Evolutionary conservation across 164 flowering plant genomes (phyloP), one percentile per base, ranked within the genome.

Genomic region (Sedum album): DNA sequence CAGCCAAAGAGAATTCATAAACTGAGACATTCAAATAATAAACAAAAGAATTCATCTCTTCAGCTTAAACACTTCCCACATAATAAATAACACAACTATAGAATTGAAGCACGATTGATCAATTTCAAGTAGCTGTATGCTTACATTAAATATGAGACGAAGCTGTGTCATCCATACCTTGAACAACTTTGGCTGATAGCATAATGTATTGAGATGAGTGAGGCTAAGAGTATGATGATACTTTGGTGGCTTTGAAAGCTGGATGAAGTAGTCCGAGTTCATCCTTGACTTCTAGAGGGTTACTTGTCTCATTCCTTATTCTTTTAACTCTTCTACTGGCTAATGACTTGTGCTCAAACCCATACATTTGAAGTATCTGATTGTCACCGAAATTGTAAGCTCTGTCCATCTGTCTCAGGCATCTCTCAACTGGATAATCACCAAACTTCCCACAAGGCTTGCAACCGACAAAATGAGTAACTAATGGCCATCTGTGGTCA

Each of bases 391-490:
- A 86, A 72, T 88, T 85, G 72, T 80, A 88, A 7, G 94, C 94
- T 1, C 94, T 72, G 57, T 88, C 91, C 94, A 88, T 88, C 80
- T 88, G 94, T 75, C 79, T 88, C 85, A 88, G 67, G 73, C 94
- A 88, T 70, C 89, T 75, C 81, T 88, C 89, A 3, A 86, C 88
- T 1, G 88, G 70, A 73, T 85, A 84, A 70, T 88, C 91, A 55
- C 94, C 93, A 61, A 86, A 83, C 70, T 88, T 88, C 60, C 85
- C 90, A 71, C 93, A 88, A 0, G 93, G 93, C 79, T 88, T 88
- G 76, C 93, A 88, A 14, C 93, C 93, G 57, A 88, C 90, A 70
- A 88, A 88, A 69, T 88, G 94, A n/a, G 94, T 88, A 10, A 88
- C 94, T 9, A 86, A 81, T 0, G 94, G 94, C 94, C 94, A 88